Conservation (phyloP, 768 basidiomycete genomes). For the Phaeotremella skinneri region DNA sequence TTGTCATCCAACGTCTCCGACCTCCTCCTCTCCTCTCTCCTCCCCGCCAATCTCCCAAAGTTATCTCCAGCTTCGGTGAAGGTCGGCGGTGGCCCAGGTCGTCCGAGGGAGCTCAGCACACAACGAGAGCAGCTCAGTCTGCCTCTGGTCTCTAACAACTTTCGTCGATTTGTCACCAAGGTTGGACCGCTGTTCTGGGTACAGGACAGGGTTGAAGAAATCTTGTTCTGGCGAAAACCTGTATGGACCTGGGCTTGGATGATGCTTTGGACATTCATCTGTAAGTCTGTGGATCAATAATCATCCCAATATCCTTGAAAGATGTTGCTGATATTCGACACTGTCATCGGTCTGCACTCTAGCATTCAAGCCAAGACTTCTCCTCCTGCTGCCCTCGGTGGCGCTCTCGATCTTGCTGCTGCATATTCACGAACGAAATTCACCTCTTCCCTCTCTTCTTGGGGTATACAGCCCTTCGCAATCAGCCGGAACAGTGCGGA, state of each 20-base stretch:
- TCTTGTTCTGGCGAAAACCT: slow-evolving; percentile 71
- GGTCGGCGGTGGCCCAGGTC: slow-evolving; percentile 17
- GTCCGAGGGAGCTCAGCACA: slow-evolving; percentile 38
- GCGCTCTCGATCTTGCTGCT: slow-evolving; percentile 66
- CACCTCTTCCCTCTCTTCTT: slow-evolving; percentile 35
- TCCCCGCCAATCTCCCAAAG: slow-evolving; percentile 44
- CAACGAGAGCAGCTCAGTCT: slow-evolving; percentile 63
- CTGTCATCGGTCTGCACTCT: slow-evolving; percentile 1
- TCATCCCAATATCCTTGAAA: too few relatives aligned
- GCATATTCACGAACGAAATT: slow-evolving; percentile 60
- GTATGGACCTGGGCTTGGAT: slow-evolving; percentile 79
- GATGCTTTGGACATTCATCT: slow-evolving; percentile 71
- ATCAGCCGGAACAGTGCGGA: slow-evolving; percentile 21
- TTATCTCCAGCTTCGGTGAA: slow-evolving; percentile 14
- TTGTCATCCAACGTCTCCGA: slow-evolving; percentile 45
- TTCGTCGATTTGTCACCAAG: slow-evolving; percentile 72
- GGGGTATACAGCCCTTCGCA: slow-evolving; percentile 19
- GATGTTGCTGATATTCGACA: too few relatives aligned
- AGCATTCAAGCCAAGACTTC: slow-evolving; percentile 75
- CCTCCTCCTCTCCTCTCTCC: slow-evolving; percentile 41
- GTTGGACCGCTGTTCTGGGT: slow-evolving; percentile 83
- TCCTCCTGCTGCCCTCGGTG: slow-evolving; percentile 68
- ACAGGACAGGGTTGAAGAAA: slow-evolving; percentile 81
- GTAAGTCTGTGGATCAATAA: slow-evolving; percentile 56
- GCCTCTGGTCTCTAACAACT: slow-evolving; percentile 73